phyloP scores from a whole-genome alignment of 1,284 basidiomycete species.

The Heliocybe sulcata region DNA sequence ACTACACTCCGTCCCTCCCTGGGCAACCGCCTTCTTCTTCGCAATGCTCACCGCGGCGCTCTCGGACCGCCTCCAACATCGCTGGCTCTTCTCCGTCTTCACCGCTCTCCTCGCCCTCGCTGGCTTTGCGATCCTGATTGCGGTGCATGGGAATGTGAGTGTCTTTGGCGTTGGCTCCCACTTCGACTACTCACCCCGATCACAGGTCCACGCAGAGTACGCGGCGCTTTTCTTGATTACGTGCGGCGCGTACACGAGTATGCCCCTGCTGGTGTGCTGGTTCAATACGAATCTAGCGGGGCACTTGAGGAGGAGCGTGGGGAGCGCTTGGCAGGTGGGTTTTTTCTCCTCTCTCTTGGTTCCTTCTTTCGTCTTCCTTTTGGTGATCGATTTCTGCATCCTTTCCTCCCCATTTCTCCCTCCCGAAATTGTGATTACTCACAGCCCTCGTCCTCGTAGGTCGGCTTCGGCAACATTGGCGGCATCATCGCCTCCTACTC shows the following conservation, averaged over 20 bases:
- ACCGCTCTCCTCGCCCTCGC: conserved; percentile 14
- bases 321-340: conserved; percentile 22
- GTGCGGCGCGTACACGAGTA: conserved; percentile 21
- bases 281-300: conserved; percentile 25
- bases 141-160: too few species aligned
- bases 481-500: conserved; percentile 17
- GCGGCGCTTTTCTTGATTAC: conserved; percentile 23
- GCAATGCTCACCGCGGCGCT: conserved; percentile 16
- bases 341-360: neutral
- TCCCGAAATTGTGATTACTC: neutral
- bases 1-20: conserved; percentile 46
- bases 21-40: conserved; percentile 24
- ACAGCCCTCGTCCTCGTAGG: neutral
- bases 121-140: conserved; percentile 22
- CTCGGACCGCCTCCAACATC: neutral
- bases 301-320: conserved; percentile 19
- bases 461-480: conserved; percentile 8
- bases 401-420: too few species aligned
- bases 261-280: conserved; percentile 26
- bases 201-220: conserved; percentile 15
- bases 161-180: too few species aligned
- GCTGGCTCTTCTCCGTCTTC: neutral
- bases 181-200: too few species aligned
- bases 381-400: too few species aligned
- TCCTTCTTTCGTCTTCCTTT: neutral